These are phyloP conservation scores for Phoma sp. DNA, from an alignment of 2,329 filamentous ascomycete genomes.

Conservation along the genomic window DNA sequence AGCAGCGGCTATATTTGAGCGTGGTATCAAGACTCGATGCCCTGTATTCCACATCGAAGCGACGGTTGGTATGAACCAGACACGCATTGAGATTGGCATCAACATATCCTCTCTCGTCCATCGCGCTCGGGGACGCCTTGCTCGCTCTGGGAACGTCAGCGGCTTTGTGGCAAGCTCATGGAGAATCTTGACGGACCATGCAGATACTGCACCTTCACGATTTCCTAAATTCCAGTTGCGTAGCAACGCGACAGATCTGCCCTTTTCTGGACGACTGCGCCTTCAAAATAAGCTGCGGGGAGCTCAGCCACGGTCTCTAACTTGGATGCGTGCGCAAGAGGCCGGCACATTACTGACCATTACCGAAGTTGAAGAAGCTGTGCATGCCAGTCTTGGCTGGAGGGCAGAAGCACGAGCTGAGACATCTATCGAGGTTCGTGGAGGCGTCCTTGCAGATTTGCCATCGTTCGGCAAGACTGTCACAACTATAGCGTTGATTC, in stretches of 20 bases:
- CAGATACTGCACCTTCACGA: constrained; percentile 37
- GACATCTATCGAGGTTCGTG: constrained; percentile 53
- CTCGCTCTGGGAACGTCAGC: background rate
- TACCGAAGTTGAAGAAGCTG: constrained; percentile 64
- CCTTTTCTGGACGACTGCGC: constrained; percentile 43
- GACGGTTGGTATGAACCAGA: constrained; percentile 25
- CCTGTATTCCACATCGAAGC: constrained; percentile 27
- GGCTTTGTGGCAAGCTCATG: constrained; percentile 44
- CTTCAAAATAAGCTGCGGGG: constrained; percentile 50
- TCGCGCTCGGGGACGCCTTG: constrained; percentile 48
- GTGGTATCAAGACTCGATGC: constrained; percentile 57
- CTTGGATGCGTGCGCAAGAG: constrained; percentile 68
- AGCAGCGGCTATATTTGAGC: constrained; percentile 59
- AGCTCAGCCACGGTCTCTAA: constrained; percentile 62
- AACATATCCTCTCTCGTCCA: constrained; percentile 54
- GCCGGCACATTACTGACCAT: constrained; percentile 22
- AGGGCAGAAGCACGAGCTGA: constrained; percentile 62
- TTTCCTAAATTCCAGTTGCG: constrained; percentile 52
- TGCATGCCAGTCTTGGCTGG: constrained; percentile 60
- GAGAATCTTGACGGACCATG: constrained; percentile 57
- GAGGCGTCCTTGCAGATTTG: constrained; percentile 68
- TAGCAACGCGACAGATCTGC: constrained; percentile 49
- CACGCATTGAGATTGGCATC: constrained; percentile 50
- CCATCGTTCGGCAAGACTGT: constrained; percentile 73
- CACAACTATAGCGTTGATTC: constrained; percentile 63